Conservation (phyloP, 1,139 yeast genomes). For the Geotrichum histeridarum region DNA sequence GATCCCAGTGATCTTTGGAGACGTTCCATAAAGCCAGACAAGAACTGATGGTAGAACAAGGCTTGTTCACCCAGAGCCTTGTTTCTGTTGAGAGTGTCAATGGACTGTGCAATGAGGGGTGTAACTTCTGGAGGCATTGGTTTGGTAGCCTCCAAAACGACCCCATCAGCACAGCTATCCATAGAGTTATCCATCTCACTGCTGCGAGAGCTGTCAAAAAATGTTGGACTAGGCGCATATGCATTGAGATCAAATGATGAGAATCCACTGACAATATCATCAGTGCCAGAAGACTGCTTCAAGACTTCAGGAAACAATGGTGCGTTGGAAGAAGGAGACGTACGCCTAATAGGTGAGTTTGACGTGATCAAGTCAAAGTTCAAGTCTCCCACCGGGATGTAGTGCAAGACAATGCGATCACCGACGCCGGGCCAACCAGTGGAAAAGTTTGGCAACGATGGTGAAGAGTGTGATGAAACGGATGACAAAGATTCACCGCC, state of each 20-base stretch:
- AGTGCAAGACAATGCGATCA: slow-evolving; percentile 5
- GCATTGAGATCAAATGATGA: slow-evolving; percentile 15
- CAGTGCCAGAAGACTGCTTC: neutral
- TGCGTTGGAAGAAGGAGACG: slow-evolving; percentile 7
- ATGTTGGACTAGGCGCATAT: slow-evolving; percentile 13
- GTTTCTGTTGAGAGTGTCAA: slow-evolving; percentile 7
- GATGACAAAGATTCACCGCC: slow-evolving; percentile 11
- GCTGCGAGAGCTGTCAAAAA: neutral
- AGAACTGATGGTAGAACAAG: slow-evolving; percentile 10
- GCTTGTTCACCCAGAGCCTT: slow-evolving; percentile 11
- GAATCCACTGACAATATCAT: slow-evolving; percentile 8
- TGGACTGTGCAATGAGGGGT: neutral
- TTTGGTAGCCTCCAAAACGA: neutral
- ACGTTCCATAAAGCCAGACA: slow-evolving; percentile 11
- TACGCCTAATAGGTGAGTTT: slow-evolving; percentile 5
- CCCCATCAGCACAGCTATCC: neutral
- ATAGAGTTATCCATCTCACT: neutral
- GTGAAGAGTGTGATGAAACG: slow-evolving; percentile 4
- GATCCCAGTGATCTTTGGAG: slow-evolving; percentile 5
- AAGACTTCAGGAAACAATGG: slow-evolving; percentile 11
- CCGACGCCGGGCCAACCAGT: neutral
- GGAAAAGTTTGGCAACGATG: neutral
- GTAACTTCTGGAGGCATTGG: neutral
- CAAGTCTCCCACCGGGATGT: slow-evolving; percentile 11
- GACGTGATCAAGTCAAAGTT: slow-evolving; percentile 13